Evolutionary conservation across 169 alveolate genomes (phyloP), one percentile per base, ranked within the genome.

Genomic region (Cryptosporidium baileyi): DNA sequence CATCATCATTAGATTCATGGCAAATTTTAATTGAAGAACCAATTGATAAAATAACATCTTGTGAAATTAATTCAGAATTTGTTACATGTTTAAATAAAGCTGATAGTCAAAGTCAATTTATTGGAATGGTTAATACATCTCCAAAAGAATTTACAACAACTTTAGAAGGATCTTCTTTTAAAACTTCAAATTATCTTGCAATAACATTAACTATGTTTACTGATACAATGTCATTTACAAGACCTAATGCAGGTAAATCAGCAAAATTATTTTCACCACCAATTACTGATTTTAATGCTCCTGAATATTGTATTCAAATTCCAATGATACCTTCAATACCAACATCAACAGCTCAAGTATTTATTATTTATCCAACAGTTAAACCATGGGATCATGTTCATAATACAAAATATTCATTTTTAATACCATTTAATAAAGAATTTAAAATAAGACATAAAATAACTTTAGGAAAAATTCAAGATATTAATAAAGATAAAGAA

Each of bases 261-360:
- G 85, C 36, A 22, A 74, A 74, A 61, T 41, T 74, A 13, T 74
- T 74, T 54, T 51, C 85, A 13, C 85, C 85, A 8, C 85, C 85
- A 54, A 40, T 54, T 11, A 8, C 59, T 15, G 85, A 61, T 51
- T 74, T 54, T 41, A 3, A 13, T 32, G 43, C 85, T 1, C 85
- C 85, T 52, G 59, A 74, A 38, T 74, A 74, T 22, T 74, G 85
- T 34, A 19, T 51, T 26, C 49, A 57, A 22, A 22, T 57, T n/a
- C 85, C 85, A 54, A 51, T 57, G 67, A 74, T 74, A 19, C 85
- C 85, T 15, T 24, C 40, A 24, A 57, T 41, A 4, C 85, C 85
- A 17, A 54, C 67, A 52, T 36, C 26, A 2, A 45, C 49, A 7
- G 26, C 26, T 1, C 85, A 74, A 0, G 28, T 54, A 24, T 74